These are phyloP conservation scores for Brasilioporus rufonigricans DNA, from an alignment of 768 basidiomycete genomes.

Conservation along the genomic window DNA sequence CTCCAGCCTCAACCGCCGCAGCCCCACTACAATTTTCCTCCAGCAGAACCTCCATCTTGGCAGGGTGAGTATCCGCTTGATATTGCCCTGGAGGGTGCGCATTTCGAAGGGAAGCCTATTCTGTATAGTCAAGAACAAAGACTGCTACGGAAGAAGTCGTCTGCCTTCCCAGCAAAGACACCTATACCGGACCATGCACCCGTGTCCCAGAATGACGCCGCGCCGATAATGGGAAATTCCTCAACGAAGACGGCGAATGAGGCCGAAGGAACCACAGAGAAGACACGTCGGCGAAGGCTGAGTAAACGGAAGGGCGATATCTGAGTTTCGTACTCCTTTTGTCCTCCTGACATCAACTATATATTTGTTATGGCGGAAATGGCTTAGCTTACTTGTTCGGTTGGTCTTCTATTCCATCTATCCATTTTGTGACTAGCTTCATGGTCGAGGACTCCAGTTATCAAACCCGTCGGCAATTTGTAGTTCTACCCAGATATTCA, in stretches of 20 bases:
- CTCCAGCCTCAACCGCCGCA: conserved; percentile 40
- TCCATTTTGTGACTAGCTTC: conserved; percentile 5
- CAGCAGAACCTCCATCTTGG: neutral
- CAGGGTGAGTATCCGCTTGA: conserved; percentile 8
- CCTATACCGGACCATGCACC: conserved; percentile 27
- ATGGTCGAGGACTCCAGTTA: conserved; percentile 8
- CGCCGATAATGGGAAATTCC: conserved; percentile 7
- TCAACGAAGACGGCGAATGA: conserved; percentile 14
- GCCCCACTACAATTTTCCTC: conserved; percentile 15
- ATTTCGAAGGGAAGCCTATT: conserved; percentile 5
- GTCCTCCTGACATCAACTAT: conserved; percentile 10
- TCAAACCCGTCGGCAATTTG: conserved; percentile 6
- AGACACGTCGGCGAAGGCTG: conserved; percentile 30
- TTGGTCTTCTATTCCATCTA: conserved; percentile 19
- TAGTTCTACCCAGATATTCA: conserved; percentile 8
- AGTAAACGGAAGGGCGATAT: conserved; percentile 33
- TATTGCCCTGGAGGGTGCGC: neutral
- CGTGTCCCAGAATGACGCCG: conserved; percentile 9
- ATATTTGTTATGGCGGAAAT: conserved; percentile 20
- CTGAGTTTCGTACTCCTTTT: conserved; percentile 17
- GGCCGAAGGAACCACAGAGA: conserved; percentile 21
- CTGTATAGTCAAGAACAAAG: conserved; percentile 17
- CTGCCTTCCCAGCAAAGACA: conserved; percentile 22
- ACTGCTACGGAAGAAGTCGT: conserved; percentile 24
- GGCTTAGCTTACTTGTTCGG: conserved; percentile 14